Evolutionary conservation across 768 basidiomycete genomes (phyloP).

Genomic region (Hygrophoropsis aurantiaca): DNA sequence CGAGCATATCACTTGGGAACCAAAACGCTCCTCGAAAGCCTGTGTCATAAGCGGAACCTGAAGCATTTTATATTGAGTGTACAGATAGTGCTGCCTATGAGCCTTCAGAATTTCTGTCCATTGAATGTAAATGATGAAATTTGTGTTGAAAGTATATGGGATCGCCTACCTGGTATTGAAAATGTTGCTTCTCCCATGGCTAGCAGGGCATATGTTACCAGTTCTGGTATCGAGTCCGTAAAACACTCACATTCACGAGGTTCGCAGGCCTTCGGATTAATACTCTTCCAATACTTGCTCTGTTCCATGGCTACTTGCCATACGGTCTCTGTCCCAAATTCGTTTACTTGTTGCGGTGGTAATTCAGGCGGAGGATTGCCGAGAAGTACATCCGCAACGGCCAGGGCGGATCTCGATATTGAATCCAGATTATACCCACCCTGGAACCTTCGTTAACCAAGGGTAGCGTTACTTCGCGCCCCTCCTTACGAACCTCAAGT

Average conservation of each 20-base stretch:
- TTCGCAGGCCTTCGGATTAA: constrained; percentile 81
- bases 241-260: constrained; percentile 67
- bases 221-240: neutral
- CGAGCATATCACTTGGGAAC: constrained; percentile 88
- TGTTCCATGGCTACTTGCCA: constrained; percentile 87
- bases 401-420: constrained; percentile 82
- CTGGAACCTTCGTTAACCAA: constrained; percentile 38
- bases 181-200: constrained; percentile 62
- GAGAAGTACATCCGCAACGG: constrained; percentile 84
- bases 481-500: constrained; percentile 68
- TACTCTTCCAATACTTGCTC: constrained; percentile 86
- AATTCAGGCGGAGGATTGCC: constrained; percentile 84
- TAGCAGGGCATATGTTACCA: constrained; percentile 23
- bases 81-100: constrained; percentile 84
- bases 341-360: constrained; percentile 69
- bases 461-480: neutral
- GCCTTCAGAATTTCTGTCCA: constrained; percentile 78
- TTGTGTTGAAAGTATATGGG: neutral
- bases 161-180: constrained; percentile 61
- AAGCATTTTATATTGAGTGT: constrained; percentile 73
- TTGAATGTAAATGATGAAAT: constrained; percentile 4
- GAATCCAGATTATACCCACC: constrained; percentile 95
- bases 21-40: constrained; percentile 70
- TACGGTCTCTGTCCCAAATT: constrained; percentile 84
- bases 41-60: constrained; percentile 72